Percentiles rank a stretch among this genome's conserved stretches.
Evolutionary conservation across 148 eudicot species (phyloP).

Genomic region (Silene latifolia): DNA sequence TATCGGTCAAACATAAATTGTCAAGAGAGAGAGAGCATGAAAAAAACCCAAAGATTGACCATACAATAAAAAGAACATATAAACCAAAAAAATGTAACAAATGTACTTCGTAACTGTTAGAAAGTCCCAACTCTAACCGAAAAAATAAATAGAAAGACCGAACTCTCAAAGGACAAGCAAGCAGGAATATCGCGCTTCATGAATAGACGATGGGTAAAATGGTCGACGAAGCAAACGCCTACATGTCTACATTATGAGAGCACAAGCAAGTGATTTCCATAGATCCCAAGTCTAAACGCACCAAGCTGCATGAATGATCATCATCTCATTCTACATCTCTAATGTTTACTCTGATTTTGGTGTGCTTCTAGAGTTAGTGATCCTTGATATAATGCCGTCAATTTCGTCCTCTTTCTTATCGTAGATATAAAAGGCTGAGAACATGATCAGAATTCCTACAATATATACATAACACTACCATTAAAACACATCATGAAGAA

Average conservation of each 20-base stretch:
- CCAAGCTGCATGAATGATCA: not conserved
- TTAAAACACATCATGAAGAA: not conserved
- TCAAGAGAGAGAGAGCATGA: no score
- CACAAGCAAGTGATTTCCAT: not conserved
- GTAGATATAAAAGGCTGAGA: conserved; percentile 55
- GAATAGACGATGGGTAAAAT: not conserved
- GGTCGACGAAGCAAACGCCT: not conserved
- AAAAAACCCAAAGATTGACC: not conserved
- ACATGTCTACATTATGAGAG: not conserved
- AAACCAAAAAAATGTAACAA: not conserved
- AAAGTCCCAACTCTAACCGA: no score
- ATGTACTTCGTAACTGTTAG: no score
- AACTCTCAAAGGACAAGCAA: not conserved
- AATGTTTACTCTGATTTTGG: conserved; percentile 30
- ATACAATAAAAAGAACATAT: no score
- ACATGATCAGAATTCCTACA: conserved; percentile 47
- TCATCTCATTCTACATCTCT: conserved; percentile 12
- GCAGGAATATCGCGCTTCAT: not conserved
- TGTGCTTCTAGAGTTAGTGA: conserved; percentile 35
- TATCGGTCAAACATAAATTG: no score
- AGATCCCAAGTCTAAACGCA: not conserved
- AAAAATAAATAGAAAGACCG: no score
- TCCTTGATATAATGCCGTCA: conserved; percentile 35
- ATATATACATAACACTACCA: conserved; percentile 5
- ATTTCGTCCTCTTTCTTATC: conserved; percentile 75